Conservation (phyloP, 1,139 yeast genomes). For the Suhomyces wounanorum region DNA sequence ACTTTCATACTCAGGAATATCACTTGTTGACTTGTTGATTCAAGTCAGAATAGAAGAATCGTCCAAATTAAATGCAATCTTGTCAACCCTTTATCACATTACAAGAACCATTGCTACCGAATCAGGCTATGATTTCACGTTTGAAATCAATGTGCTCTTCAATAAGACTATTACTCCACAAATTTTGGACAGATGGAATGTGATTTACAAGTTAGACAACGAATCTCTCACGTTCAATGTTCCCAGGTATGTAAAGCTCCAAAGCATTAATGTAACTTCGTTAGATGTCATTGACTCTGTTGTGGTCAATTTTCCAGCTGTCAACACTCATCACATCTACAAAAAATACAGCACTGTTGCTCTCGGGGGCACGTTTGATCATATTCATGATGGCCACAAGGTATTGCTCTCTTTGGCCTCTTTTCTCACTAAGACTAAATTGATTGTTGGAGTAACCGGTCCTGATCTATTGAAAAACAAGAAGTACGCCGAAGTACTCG, state of each 20-base stretch:
- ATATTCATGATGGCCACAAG: constrained; percentile 93
- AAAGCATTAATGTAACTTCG: neutral
- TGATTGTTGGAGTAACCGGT: constrained; percentile 87
- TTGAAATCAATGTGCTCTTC: constrained; percentile 37
- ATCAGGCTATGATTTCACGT: constrained; percentile 27
- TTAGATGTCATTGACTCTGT: neutral
- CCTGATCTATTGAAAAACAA: constrained; percentile 73
- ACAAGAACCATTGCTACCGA: constrained; percentile 24
- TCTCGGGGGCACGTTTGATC: constrained; percentile 97
- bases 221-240: neutral
- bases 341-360: constrained; percentile 37
- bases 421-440: constrained; percentile 52
- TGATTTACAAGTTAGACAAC: constrained; percentile 1
- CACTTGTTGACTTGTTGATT: constrained; percentile 30
- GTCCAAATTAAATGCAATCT: constrained; percentile 26
- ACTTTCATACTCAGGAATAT: constrained; percentile 12
- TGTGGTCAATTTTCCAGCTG: neutral
- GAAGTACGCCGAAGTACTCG: constrained; percentile 66
- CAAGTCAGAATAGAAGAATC: constrained; percentile 20
- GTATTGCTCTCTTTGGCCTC: constrained; percentile 74
- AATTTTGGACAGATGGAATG: constrained; percentile 10
- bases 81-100: constrained; percentile 30
- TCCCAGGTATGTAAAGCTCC: neutral
- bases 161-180: constrained; percentile 16
- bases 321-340: neutral